Conservation (phyloP, 2,329 filamentous ascomycete species). For the Aureobasidium lini region DNA sequence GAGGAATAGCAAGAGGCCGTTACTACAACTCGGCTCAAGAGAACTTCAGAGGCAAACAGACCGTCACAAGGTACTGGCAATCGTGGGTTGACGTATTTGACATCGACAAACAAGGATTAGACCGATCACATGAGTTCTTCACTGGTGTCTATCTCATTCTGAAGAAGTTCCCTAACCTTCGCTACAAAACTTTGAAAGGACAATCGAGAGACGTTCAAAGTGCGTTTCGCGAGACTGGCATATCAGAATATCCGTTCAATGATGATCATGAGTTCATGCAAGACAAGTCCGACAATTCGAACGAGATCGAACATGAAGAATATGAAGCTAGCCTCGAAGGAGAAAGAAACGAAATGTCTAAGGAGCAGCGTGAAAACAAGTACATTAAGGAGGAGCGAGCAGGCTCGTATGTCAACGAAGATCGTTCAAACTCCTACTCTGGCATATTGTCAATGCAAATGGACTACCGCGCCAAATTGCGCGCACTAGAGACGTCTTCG, state of each 20-base stretch:
- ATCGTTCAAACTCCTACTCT: background rate
- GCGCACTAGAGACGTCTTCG: too few relatives aligned
- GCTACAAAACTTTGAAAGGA: background rate
- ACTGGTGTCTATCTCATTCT: constrained; percentile 1
- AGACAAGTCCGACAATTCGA: background rate
- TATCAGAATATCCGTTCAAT: background rate
- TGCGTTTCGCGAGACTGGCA: background rate
- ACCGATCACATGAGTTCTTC: background rate
- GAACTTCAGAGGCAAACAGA: background rate
- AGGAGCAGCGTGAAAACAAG: background rate
- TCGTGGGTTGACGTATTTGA: background rate
- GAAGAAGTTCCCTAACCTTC: background rate
- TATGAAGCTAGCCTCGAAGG: too few relatives aligned
- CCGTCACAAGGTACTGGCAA: background rate
- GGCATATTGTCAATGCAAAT: background rate
- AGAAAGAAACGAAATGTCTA: background rate
- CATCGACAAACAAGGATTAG: background rate
- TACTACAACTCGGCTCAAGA: background rate
- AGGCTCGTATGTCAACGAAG: background rate
- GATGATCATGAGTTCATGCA: background rate
- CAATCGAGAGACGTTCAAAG: background rate
- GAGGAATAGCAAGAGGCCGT: background rate
- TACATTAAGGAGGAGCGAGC: background rate
- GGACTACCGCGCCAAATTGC: background rate
- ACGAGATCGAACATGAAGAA: background rate